These are phyloP conservation scores for Lipomyces kockii DNA, from an alignment of 805 yeast genomes.

Conservation along the genomic window DNA sequence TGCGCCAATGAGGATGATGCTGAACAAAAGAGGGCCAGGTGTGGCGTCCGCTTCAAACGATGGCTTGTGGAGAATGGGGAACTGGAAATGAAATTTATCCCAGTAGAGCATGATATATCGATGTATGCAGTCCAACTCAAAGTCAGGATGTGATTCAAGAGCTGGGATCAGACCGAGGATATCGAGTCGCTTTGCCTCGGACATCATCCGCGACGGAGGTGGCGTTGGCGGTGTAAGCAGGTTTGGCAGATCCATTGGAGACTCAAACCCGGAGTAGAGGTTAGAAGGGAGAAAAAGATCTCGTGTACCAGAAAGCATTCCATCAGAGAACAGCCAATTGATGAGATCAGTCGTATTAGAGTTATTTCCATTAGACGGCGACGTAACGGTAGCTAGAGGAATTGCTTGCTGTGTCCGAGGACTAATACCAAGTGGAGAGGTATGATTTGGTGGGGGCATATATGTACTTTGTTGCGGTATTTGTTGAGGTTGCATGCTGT, in stretches of 20 bases:
- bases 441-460: neutral
- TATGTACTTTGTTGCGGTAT: neutral
- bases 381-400: neutral
- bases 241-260: conserved; percentile 51
- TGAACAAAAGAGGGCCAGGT: conserved; percentile 56
- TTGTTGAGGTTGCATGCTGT: neutral
- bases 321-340: conserved; percentile 48
- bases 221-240: conserved; percentile 47
- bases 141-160: conserved; percentile 48
- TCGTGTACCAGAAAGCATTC: conserved; percentile 40
- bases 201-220: conserved; percentile 42
- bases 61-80: conserved; percentile 62
- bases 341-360: conserved; percentile 40
- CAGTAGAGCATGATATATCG: conserved; percentile 51
- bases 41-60: conserved; percentile 57
- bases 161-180: conserved; percentile 39
- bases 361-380: neutral
- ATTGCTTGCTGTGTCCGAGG: neutral
- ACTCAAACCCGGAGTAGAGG: conserved; percentile 41
- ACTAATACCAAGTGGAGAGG: conserved; percentile 1
- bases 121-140: conserved; percentile 43
- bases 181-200: conserved; percentile 42
- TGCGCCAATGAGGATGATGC: conserved; percentile 65
- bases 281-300: conserved; percentile 40
- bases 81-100: conserved; percentile 63